Percentiles rank a stretch among this genome's conserved stretches.
These are phyloP conservation scores for Cynanchum wilfordii DNA, from an alignment of 257 asterid species.

Conservation along the genomic window DNA sequence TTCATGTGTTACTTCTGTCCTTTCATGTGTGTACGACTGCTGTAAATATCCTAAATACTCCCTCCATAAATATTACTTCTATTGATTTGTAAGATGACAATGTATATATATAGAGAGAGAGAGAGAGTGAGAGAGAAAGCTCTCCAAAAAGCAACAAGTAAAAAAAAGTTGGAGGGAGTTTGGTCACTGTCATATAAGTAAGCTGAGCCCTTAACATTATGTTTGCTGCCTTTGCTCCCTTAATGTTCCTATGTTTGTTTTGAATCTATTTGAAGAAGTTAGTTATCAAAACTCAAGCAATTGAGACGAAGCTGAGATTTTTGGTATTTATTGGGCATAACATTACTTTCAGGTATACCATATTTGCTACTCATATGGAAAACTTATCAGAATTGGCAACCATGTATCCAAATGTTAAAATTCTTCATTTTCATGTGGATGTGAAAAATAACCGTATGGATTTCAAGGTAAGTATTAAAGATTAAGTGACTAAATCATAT, in stretches of 20 bases:
- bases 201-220: not conserved
- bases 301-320: not conserved
- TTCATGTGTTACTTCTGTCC: not conserved
- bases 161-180: too few species aligned
- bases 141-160: too few species aligned
- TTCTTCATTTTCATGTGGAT: constrained; percentile 80
- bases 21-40: not conserved
- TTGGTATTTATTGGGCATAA: not conserved
- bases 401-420: constrained; percentile 83
- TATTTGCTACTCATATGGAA: constrained; percentile 97
- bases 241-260: not conserved
- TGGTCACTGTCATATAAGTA: not conserved
- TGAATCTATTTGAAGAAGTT: not conserved
- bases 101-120: too few species aligned
- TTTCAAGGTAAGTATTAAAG: constrained; percentile 59
- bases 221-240: not conserved
- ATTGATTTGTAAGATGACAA: too few species aligned
- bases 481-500: constrained; percentile 5
- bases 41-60: too few species aligned
- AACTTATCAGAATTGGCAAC: constrained; percentile 79
- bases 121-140: too few species aligned
- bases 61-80: too few species aligned
- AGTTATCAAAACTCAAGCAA: not conserved
- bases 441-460: constrained; percentile 80
- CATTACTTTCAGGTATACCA: constrained; percentile 55